Conservation (phyloP, 2,329 filamentous ascomycete genomes). For the Fusarium torreyae region DNA sequence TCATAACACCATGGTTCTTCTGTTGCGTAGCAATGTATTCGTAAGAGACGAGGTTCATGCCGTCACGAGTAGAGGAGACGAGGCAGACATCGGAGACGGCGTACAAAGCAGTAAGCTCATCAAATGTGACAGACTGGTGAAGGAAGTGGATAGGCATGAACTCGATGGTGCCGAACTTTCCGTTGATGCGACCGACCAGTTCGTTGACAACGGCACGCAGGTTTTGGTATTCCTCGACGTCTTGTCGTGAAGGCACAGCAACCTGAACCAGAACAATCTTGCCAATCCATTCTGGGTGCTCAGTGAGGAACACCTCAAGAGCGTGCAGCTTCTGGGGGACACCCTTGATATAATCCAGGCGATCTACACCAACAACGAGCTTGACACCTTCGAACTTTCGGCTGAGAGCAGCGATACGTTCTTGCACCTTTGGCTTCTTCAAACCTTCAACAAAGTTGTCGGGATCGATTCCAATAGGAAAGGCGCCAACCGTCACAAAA, state of each 20-base stretch:
- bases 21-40: conserved; percentile 97
- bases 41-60: conserved; percentile 98
- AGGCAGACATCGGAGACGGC: conserved; percentile 93
- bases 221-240: conserved; percentile 98
- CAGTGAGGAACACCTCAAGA: conserved; percentile 94
- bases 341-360: conserved; percentile 98
- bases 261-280: conserved; percentile 97
- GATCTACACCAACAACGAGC: conserved; percentile 95
- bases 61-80: conserved; percentile 95
- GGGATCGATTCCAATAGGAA: conserved; percentile 97
- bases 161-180: conserved; percentile 95
- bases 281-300: conserved; percentile 98
- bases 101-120: conserved; percentile 94
- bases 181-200: conserved; percentile 96
- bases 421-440: conserved; percentile 86
- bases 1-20: conserved; percentile 91
- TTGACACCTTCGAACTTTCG: conserved; percentile 97
- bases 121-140: conserved; percentile 94
- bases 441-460: conserved; percentile 95
- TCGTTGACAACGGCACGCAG: conserved; percentile 96
- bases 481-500: conserved; percentile 92
- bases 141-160: conserved; percentile 99
- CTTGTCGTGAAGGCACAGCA: conserved; percentile 92
- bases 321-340: conserved; percentile 98
- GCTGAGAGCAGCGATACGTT: conserved; percentile 86